These are phyloP conservation scores for Endoconidiophora laricicola DNA, from an alignment of 2,329 filamentous ascomycete species.

Conservation along the genomic window DNA sequence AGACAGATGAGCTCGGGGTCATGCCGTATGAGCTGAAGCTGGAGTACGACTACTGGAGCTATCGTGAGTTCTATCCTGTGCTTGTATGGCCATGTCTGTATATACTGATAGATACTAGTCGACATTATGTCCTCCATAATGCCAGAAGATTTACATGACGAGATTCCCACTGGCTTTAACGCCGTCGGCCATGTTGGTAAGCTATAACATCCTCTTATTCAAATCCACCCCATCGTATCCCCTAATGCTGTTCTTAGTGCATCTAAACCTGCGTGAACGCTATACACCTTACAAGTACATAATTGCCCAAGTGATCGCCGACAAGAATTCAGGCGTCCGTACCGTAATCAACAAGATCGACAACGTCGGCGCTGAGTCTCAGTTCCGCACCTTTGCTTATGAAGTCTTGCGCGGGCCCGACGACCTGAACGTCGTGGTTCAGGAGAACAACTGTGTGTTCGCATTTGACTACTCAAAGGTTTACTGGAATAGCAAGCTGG, in stretches of 20 bases:
- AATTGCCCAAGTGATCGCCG: slow-evolving; percentile 69
- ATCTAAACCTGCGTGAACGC: slow-evolving; percentile 72
- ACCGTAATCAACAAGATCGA: slow-evolving; percentile 96
- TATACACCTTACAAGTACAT: slow-evolving; percentile 76
- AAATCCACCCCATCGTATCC: neutral
- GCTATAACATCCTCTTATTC: slow-evolving; percentile 16
- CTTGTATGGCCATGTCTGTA: neutral
- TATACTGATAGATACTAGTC: slow-evolving; percentile 28
- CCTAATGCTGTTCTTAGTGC: slow-evolving; percentile 34
- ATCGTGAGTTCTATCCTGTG: slow-evolving; percentile 36
- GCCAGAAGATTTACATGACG: slow-evolving; percentile 61
- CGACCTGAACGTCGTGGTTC: slow-evolving; percentile 68
- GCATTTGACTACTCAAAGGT: slow-evolving; percentile 89
- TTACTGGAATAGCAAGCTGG: slow-evolving; percentile 91
- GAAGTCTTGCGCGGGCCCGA: slow-evolving; percentile 72
- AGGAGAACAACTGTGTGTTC: slow-evolving; percentile 74
- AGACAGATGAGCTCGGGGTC: slow-evolving; percentile 50
- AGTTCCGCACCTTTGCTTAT: slow-evolving; percentile 84
- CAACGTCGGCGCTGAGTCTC: slow-evolving; percentile 67
- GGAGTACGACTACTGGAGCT: slow-evolving; percentile 75
- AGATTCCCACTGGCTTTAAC: slow-evolving; percentile 74
- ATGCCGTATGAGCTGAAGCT: slow-evolving; percentile 61
- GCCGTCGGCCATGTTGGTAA: slow-evolving; percentile 72
- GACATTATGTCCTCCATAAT: slow-evolving; percentile 73
- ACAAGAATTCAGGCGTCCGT: slow-evolving; percentile 68